Percentiles rank a stretch among this genome's conserved stretches.
These are phyloP conservation scores for Hypoxylon rubiginosum DNA, from an alignment of 2,329 filamentous ascomycete genomes.

Conservation along the genomic window DNA sequence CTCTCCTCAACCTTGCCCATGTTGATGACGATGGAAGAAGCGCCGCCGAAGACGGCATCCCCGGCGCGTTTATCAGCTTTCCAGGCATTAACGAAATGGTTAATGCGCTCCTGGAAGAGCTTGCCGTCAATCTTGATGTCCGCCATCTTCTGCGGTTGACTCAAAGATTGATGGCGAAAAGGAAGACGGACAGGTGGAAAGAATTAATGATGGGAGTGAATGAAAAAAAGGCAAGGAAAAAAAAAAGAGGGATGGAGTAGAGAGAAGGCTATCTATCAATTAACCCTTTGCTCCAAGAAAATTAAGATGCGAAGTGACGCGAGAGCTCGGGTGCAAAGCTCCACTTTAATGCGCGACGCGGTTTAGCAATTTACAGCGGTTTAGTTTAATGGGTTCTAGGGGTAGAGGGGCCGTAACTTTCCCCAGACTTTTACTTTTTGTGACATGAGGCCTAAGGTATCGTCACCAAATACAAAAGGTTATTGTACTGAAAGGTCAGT, in stretches of 20 bases:
- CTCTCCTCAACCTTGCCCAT: constrained; percentile 96
- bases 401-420: constrained; percentile 2
- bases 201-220: constrained; percentile 19
- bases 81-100: constrained; percentile 90
- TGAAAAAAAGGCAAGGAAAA: constrained; percentile 8
- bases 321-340: constrained; percentile 31
- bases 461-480: too few relatives aligned
- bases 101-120: constrained; percentile 92
- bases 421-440: background rate
- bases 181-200: constrained; percentile 45
- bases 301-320: constrained; percentile 44
- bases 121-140: constrained; percentile 97
- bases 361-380: constrained; percentile 12
- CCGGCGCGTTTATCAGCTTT: constrained; percentile 93
- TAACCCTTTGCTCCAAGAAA: constrained; percentile 38
- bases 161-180: constrained; percentile 35
- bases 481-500: too few relatives aligned
- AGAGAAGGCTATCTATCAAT: constrained; percentile 31
- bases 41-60: constrained; percentile 87
- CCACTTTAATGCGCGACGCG: constrained; percentile 42
- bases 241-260: constrained; percentile 33
- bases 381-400: constrained; percentile 14
- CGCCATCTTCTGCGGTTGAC: constrained; percentile 66
- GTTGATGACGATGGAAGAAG: constrained; percentile 86
- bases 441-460: background rate